Percentiles rank a stretch among this genome's conserved stretches.
Evolutionary conservation across 495 filamentous ascomycete species (phyloP).

Genomic region (Chaetomium cochliodes): DNA sequence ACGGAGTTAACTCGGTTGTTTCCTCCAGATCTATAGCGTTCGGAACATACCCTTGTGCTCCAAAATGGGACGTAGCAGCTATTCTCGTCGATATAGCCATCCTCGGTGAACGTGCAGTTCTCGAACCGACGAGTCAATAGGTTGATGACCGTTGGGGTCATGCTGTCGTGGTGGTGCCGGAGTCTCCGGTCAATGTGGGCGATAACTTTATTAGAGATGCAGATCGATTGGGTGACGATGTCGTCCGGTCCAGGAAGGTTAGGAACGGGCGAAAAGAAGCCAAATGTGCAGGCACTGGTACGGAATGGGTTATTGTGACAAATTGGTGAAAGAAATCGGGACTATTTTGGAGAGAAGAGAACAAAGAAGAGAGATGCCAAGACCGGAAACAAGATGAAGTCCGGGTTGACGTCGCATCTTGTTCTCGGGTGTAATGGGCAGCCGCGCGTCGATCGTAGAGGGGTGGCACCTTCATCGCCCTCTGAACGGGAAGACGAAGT

Average conservation of each 20-base stretch:
- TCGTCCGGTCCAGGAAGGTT: too few species aligned
- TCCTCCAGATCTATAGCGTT: too few species aligned
- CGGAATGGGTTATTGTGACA: background rate
- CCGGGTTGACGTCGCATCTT: background rate
- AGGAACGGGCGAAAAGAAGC: background rate
- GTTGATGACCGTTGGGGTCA: slow-evolving; percentile 12
- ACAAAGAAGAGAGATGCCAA: slow-evolving; percentile 12
- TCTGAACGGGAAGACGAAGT: background rate
- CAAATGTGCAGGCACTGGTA: background rate
- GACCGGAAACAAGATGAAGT: slow-evolving; percentile 2
- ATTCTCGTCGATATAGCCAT: slow-evolving; percentile 39
- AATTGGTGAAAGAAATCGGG: background rate
- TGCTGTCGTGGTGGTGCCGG: slow-evolving; percentile 8
- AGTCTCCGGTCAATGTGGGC: background rate
- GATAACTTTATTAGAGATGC: background rate
- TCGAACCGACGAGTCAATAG: slow-evolving; percentile 21
- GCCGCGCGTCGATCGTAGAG: slow-evolving; percentile 5
- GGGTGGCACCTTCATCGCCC: slow-evolving; percentile 12
- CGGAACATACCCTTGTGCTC: slow-evolving; percentile 43
- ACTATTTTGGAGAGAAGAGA: background rate
- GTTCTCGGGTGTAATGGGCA: background rate
- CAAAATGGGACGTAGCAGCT: slow-evolving; percentile 45
- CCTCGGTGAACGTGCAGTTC: slow-evolving; percentile 24
- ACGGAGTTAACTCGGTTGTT: slow-evolving; percentile 3
- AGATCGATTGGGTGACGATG: background rate